These are phyloP conservation scores for Fusarium armeniacum DNA, from an alignment of 2,329 filamentous ascomycete species.

Conservation along the genomic window DNA sequence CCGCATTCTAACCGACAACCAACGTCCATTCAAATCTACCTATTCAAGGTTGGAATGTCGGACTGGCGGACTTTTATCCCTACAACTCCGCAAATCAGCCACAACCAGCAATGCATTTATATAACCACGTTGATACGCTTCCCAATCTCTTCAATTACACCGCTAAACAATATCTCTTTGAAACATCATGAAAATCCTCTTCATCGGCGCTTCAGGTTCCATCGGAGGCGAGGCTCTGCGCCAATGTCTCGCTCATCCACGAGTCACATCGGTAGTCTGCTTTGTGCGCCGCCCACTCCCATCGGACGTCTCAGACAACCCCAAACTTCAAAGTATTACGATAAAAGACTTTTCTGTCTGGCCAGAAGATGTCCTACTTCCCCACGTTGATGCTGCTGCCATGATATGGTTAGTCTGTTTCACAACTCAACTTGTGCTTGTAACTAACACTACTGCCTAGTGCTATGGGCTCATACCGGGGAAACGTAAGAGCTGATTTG, in stretches of 20 bases:
- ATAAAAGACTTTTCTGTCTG: constrained; percentile 43
- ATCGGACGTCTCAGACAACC: constrained; percentile 17
- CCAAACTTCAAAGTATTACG: constrained; percentile 34
- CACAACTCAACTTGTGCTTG: neutral
- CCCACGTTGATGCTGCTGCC: constrained; percentile 39
- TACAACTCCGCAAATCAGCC: neutral
- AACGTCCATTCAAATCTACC: too few species aligned
- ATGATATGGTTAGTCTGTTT: constrained; percentile 44
- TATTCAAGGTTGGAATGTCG: neutral
- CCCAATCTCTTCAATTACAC: too few species aligned
- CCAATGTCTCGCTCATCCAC: constrained; percentile 53
- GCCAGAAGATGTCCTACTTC: constrained; percentile 25
- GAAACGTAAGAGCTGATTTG: constrained; percentile 36
- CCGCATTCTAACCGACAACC: neutral
- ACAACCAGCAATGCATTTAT: neutral
- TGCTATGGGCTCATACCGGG: constrained; percentile 44
- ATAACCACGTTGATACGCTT: neutral
- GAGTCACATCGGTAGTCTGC: constrained; percentile 50
- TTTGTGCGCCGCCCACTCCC: constrained; percentile 52
- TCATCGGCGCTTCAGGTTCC: constrained; percentile 53
- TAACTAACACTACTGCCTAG: neutral
- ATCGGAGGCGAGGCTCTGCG: constrained; percentile 53
- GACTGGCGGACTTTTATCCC: constrained; percentile 1
- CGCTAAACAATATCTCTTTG: neutral
- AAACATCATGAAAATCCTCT: constrained; percentile 54